Percentiles rank a stretch among this genome's conserved stretches.
phyloP scores from a whole-genome alignment of 495 filamentous ascomycete species.

The Podospora pseudoanserina region DNA sequence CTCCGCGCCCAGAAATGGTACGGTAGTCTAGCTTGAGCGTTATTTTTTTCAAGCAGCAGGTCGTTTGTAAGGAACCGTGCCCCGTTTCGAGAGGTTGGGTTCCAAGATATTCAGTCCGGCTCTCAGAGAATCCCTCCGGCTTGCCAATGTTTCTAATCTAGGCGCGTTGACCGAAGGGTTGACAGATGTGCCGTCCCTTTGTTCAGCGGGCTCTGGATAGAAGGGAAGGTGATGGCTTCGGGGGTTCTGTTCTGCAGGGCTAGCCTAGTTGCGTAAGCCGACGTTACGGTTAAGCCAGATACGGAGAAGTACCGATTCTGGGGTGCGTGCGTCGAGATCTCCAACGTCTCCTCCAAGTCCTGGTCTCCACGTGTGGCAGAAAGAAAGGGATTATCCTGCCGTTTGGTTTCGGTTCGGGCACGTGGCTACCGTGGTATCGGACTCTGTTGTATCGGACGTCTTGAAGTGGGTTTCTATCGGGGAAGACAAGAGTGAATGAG shows the following conservation, averaged over 20 bases:
- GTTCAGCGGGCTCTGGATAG: neutral
- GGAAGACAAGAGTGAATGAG: neutral
- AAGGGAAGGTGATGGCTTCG: neutral
- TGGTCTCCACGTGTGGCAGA: neutral
- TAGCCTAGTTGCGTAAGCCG: conserved; percentile 5
- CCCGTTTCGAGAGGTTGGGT: neutral
- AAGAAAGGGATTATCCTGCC: neutral
- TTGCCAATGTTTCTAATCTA: neutral
- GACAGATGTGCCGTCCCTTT: neutral
- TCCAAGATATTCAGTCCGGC: neutral
- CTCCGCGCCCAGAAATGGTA: neutral
- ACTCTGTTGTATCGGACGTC: neutral
- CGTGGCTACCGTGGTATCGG: neutral
- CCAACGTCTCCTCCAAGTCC: neutral
- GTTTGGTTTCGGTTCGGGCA: neutral
- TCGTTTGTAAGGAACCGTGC: neutral
- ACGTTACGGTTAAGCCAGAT: neutral
- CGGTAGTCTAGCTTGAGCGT: neutral
- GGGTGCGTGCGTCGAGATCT: conserved; percentile 15
- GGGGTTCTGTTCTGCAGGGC: conserved; percentile 2
- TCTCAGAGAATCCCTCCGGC: neutral
- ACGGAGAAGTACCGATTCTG: conserved; percentile 2
- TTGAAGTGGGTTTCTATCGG: neutral
- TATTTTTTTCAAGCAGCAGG: neutral
- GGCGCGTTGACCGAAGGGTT: neutral